Evolutionary conservation across 768 basidiomycete genomes (phyloP), one percentile per base, ranked within the genome.

Genomic region (Leucocoprinus leucothites): DNA sequence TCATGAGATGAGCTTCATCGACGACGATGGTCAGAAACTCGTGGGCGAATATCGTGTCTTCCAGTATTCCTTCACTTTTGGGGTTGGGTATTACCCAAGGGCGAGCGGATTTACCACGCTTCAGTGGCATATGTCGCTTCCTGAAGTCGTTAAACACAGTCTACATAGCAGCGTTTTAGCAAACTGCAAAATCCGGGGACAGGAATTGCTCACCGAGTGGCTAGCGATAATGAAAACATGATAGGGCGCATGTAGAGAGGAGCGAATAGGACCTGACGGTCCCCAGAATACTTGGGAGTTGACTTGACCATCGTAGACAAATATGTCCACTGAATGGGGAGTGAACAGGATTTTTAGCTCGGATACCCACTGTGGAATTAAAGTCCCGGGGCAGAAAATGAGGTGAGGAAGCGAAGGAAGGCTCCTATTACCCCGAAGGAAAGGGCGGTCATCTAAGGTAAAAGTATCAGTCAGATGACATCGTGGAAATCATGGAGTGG

Each of bases 1-100:
- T 50, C 26, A 66, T 49, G 4, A 62, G 43, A 11, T 70, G 67
- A 1, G 58, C 60, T 40, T 70, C 66, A 34, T 70, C 64, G 3
- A 66, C 3, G 16, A 49, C 51, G n/a, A 56, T 48, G 0, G 57
- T 50, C 7, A 66, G 60, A 41, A 54, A 69, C 0, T 55, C 8
- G 9, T 58, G 62, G 0, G 51, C 51, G 14, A 61, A 67, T 1
- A 69, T 36, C 0, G 63, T 45, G 58, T 22, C 21, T 9, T 2
- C 24, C 31, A 11, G 31, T 31, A 31, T 42, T 28, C 13, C 22
- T 40, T 52, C 19, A 5, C 13, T 2, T 3, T 21, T 0, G 51
- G 51, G n/a, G n/a, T n/a, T n/a, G n/a, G n/a, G n/a, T n/a, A 52
- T 42, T 9, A 28, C 19, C 51, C 51, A 52, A 3, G 51, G 51